Conservation (phyloP, 2,329 filamentous ascomycete species). For the Alternaria burnsii region DNA sequence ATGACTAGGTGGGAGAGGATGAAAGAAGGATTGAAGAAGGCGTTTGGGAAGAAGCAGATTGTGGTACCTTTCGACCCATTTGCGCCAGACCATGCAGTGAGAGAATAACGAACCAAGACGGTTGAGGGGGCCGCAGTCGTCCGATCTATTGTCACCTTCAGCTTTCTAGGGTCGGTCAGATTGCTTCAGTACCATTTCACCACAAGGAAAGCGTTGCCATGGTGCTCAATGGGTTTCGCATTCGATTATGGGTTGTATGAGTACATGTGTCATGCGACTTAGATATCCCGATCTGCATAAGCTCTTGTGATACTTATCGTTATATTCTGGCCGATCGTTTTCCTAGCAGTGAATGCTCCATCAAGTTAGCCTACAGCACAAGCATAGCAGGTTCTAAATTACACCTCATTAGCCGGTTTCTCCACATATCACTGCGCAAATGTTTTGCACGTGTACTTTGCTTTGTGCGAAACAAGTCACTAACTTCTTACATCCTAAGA, state of each 20-base stretch:
- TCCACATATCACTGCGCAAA: background rate
- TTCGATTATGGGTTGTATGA: too few relatives aligned
- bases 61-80: conserved; percentile 20
- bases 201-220: background rate
- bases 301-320: background rate
- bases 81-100: background rate
- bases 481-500: accelerated
- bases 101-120: too few relatives aligned
- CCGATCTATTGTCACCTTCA: background rate
- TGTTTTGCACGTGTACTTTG: background rate
- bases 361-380: too few relatives aligned
- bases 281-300: too few relatives aligned
- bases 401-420: background rate
- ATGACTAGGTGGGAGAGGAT: conserved; percentile 12
- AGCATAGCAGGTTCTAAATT: background rate
- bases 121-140: background rate
- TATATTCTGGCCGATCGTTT: too few relatives aligned
- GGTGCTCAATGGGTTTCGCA: background rate
- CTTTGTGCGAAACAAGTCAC: background rate
- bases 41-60: conserved; percentile 14
- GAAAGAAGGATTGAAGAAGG: conserved; percentile 1
- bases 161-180: background rate
- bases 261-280: background rate
- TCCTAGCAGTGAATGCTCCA: too few relatives aligned
- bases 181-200: background rate